phyloP scores from a whole-genome alignment of 768 basidiomycete genomes.

The Amanita rubescens region DNA sequence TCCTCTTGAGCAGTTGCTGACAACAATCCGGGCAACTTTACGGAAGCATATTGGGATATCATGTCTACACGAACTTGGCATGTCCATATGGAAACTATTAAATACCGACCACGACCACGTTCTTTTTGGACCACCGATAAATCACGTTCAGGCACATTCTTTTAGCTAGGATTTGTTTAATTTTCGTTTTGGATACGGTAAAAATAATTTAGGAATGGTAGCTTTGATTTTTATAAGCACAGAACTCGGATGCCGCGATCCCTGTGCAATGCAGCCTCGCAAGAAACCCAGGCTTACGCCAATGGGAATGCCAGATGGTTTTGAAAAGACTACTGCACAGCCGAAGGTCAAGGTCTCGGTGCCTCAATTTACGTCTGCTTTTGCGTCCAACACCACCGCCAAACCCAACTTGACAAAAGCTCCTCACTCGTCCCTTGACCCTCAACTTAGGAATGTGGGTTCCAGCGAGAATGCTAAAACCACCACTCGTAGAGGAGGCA shows the following conservation, averaged over 20 bases:
- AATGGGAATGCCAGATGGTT: neutral
- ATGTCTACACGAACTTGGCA: conserved; percentile 48
- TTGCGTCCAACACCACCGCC: neutral
- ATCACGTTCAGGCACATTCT: neutral
- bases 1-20: conserved; percentile 37
- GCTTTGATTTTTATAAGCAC: too few species aligned
- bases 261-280: conserved; percentile 3
- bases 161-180: neutral
- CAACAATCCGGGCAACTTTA: conserved; percentile 50
- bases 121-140: neutral
- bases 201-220: neutral
- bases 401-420: neutral
- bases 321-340: neutral
- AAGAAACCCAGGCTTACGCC: conserved; percentile 4
- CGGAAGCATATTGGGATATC: conserved; percentile 65
- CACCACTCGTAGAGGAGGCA: too few species aligned
- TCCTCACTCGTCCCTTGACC: neutral
- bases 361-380: conserved; percentile 3
- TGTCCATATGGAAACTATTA: neutral
- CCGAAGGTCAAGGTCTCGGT: conserved; percentile 1
- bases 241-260: neutral
- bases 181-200: neutral
- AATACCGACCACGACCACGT: neutral
- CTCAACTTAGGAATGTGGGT: neutral
- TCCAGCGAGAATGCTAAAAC: neutral